These are phyloP conservation scores for Penicillium sp. DNA, from an alignment of 2,329 filamentous ascomycete species.

Conservation along the genomic window DNA sequence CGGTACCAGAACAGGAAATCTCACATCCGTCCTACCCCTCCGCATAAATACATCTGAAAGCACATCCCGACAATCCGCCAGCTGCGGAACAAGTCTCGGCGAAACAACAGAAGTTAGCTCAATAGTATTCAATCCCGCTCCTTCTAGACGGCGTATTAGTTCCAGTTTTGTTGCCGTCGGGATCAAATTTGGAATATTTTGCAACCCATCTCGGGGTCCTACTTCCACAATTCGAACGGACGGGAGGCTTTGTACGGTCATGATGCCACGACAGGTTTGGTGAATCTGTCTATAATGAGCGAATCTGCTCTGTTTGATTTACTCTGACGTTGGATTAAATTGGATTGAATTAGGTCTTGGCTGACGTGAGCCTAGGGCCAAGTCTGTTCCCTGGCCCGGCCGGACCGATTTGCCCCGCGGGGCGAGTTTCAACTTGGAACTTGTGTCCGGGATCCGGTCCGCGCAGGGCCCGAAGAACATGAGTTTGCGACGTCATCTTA, in stretches of 20 bases:
- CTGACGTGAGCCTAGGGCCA: no score
- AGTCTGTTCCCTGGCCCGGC: no score
- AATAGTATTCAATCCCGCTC: conserved; percentile 69
- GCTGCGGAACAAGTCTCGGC: conserved; percentile 82
- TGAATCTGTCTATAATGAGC: no score
- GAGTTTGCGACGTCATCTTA: no score
- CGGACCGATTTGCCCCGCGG: no score
- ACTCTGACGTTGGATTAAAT: no score
- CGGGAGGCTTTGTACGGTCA: background rate
- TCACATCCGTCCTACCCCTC: background rate
- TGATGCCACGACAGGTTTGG: no score
- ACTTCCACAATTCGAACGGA: conserved; percentile 71
- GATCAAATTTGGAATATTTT: conserved; percentile 76
- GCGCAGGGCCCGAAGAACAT: no score
- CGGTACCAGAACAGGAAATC: conserved; percentile 42
- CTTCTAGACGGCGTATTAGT: conserved; percentile 68
- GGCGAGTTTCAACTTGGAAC: no score
- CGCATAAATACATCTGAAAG: background rate
- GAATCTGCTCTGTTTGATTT: no score
- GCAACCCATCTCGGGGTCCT: conserved; percentile 79
- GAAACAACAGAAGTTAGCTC: conserved; percentile 82
- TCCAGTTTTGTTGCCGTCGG: conserved; percentile 73
- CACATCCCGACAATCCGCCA: conserved; percentile 37
- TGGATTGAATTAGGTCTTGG: no score
- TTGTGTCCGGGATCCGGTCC: no score